phyloP scores from a whole-genome alignment of 176 grass and related monocot species.

The Avena eriantha region DNA sequence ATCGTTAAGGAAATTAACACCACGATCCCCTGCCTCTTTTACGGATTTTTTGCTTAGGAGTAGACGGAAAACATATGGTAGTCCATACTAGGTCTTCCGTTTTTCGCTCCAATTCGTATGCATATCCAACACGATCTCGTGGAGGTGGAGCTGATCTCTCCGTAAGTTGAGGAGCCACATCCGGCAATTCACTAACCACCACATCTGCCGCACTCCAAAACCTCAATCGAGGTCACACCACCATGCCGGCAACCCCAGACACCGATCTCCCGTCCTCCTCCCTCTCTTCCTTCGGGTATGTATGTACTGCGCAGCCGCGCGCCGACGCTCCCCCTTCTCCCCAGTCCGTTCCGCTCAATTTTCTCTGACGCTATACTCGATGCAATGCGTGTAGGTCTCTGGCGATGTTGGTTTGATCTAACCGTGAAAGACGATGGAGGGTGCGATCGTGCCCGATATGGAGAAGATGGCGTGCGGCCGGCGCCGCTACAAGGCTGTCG shows the following conservation, averaged over 20 bases:
- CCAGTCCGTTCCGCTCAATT: not conserved
- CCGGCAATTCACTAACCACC: not conserved
- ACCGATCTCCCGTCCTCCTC: not conserved
- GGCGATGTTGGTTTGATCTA: not conserved
- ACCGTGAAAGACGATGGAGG: not conserved
- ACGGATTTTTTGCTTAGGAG: not conserved
- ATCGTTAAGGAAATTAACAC: not conserved
- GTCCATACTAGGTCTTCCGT: not conserved
- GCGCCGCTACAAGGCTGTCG: slow-evolving; percentile 29
- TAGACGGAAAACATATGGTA: not conserved
- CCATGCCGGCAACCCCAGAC: not conserved
- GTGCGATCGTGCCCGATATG: not conserved
- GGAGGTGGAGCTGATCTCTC: not conserved
- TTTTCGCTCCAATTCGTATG: not conserved
- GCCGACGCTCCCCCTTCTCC: not conserved
- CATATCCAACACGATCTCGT: slow-evolving; percentile 2
- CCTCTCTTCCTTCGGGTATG: slow-evolving; percentile 19
- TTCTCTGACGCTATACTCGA: slow-evolving; percentile 9
- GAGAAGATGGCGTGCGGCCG: not conserved
- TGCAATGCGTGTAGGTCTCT: not conserved
- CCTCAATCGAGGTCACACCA: not conserved
- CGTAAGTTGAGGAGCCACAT: not conserved
- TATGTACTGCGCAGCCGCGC: not conserved
- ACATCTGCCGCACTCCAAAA: not conserved
- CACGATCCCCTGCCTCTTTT: not conserved